Conservation (phyloP, 768 basidiomycete species). For the Lactifluus subvellereus region DNA sequence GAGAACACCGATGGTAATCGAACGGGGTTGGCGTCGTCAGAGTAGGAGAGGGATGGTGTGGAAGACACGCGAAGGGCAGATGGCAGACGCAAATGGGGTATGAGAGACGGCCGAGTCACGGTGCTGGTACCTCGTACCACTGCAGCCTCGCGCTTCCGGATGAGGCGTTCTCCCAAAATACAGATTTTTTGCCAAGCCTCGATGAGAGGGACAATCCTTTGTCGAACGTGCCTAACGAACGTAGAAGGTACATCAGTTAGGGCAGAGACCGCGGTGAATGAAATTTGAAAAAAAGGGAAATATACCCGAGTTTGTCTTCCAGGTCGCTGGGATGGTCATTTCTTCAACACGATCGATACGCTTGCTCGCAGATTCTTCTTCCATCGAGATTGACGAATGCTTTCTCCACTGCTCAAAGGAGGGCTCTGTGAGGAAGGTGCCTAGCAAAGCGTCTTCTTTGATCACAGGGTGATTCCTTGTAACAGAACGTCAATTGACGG, state of each 20-base stretch:
- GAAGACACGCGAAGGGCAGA: slow-evolving; percentile 36
- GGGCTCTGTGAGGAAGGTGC: slow-evolving; percentile 74
- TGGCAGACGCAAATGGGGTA: slow-evolving; percentile 63
- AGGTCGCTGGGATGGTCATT: slow-evolving; percentile 88
- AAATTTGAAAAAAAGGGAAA: neutral
- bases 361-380: slow-evolving; percentile 83
- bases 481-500: slow-evolving; percentile 9
- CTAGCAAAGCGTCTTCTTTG: slow-evolving; percentile 78
- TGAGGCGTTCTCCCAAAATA: slow-evolving; percentile 76
- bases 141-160: slow-evolving; percentile 87
- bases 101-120: slow-evolving; percentile 46
- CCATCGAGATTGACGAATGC: slow-evolving; percentile 63
- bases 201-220: slow-evolving; percentile 68
- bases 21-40: slow-evolving; percentile 28
- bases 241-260: neutral
- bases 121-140: slow-evolving; percentile 67
- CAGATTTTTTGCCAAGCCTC: slow-evolving; percentile 92
- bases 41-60: slow-evolving; percentile 31
- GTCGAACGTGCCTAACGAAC: slow-evolving; percentile 57
- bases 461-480: slow-evolving; percentile 85
- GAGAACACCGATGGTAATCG: slow-evolving; percentile 28
- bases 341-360: slow-evolving; percentile 78
- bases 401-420: slow-evolving; percentile 89
- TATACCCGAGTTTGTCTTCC: slow-evolving; percentile 79
- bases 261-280: neutral